phyloP scores from a whole-genome alignment of 2,329 filamentous ascomycete species.

The Alternaria tenuissima region DNA sequence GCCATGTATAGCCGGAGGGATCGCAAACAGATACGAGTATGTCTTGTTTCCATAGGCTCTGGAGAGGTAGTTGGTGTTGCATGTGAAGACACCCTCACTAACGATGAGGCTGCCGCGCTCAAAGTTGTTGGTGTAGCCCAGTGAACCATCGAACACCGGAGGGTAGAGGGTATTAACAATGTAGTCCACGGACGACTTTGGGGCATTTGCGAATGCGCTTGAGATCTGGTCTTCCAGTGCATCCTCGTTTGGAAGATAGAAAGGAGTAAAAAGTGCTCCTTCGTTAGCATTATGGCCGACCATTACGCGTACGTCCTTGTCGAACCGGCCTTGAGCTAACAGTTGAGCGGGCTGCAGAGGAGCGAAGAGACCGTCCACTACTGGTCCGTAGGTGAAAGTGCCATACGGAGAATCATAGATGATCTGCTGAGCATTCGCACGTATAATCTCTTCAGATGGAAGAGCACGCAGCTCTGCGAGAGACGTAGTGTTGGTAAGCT shows the following conservation, averaged over 20 bases:
- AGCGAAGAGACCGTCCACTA: constrained; percentile 46
- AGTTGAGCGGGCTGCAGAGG: constrained; percentile 46
- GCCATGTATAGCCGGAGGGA: constrained; percentile 63
- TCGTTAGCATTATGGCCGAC: constrained; percentile 57
- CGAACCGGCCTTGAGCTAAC: constrained; percentile 49
- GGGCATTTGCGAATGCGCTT: constrained; percentile 40
- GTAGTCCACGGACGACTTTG: constrained; percentile 49
- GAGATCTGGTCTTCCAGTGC: constrained; percentile 39
- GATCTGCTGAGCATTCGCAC: constrained; percentile 47
- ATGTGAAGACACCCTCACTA: constrained; percentile 58
- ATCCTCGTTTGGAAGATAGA: constrained; percentile 45
- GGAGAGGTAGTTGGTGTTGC: constrained; percentile 62
- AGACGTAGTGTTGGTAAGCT: constrained; percentile 43
- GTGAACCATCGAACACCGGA: constrained; percentile 56
- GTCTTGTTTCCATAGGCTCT: constrained; percentile 57
- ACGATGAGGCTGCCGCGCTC: constrained; percentile 54
- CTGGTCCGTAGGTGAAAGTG: constrained; percentile 43
- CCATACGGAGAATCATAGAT: constrained; percentile 45
- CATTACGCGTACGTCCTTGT: constrained; percentile 47
- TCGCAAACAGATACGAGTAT: constrained; percentile 62
- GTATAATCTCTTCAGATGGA: constrained; percentile 41
- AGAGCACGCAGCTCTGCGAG: constrained; percentile 47
- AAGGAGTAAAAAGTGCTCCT: constrained; percentile 55
- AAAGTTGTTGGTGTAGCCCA: constrained; percentile 57
- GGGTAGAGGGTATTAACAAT: constrained; percentile 60